phyloP scores from a whole-genome alignment of 202 grass and related monocot species.

The Sporobolus alterniflorus region DNA sequence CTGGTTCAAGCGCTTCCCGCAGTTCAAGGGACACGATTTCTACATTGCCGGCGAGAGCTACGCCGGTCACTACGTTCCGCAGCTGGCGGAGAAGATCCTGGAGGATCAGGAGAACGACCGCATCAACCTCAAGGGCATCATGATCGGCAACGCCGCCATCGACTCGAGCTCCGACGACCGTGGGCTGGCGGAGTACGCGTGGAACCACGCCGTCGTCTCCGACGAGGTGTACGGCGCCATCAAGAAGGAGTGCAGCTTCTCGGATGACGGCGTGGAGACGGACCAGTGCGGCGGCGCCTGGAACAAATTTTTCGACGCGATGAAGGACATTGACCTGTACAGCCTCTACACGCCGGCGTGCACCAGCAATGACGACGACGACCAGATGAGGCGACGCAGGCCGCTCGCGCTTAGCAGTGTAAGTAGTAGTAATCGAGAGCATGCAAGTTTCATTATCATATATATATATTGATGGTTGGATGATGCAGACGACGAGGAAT shows the following conservation, averaged over 20 bases:
- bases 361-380: constrained; percentile 9
- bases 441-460: no score
- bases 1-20: constrained; percentile 60
- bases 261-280: constrained; percentile 4
- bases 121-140: constrained; percentile 63
- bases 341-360: constrained; percentile 62
- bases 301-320: constrained; percentile 19
- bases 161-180: constrained; percentile 50
- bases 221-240: constrained; percentile 50
- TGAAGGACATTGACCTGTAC: constrained; percentile 65
- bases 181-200: constrained; percentile 62
- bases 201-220: constrained; percentile 72
- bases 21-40: constrained; percentile 54
- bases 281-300: constrained; percentile 5
- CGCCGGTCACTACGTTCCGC: constrained; percentile 68
- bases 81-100: constrained; percentile 59
- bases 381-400: neutral
- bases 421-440: no score
- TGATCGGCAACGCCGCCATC: constrained; percentile 68
- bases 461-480: no score
- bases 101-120: constrained; percentile 17
- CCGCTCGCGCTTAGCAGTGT: neutral
- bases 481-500: no score
- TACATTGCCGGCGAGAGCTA: constrained; percentile 66
- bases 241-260: constrained; percentile 23